A percentile compares a stretch with the other conserved stretches of the same genome.
These are phyloP conservation scores for Tubosaeta brunneosetosa DNA, from an alignment of 768 basidiomycete genomes.

Conservation along the genomic window DNA sequence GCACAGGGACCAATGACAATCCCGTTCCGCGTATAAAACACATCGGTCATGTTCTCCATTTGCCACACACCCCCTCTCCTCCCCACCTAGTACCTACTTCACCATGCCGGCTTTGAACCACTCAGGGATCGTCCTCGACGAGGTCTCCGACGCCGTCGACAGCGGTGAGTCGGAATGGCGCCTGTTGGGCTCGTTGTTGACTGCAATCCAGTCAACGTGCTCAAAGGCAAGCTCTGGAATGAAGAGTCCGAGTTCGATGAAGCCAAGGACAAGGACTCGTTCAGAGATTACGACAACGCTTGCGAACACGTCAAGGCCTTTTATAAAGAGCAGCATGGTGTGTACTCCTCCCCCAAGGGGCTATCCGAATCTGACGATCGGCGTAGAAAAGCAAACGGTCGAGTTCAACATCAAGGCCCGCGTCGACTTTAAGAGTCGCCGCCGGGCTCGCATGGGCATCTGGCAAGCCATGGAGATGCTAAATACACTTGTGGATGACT, in stretches of 20 bases:
- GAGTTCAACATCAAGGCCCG: conserved; percentile 79
- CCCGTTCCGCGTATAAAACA: conserved; percentile 19
- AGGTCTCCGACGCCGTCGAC: conserved; percentile 46
- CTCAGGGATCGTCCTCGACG: conserved; percentile 36
- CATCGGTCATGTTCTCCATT: background rate
- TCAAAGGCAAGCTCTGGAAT: conserved; percentile 60
- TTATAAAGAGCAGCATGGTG: conserved; percentile 77
- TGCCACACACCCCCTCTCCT: conserved; percentile 1
- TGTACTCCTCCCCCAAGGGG: background rate
- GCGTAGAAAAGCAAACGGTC: conserved; percentile 79
- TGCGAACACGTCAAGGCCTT: conserved; percentile 76
- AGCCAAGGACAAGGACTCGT: conserved; percentile 58
- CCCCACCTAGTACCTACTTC: background rate
- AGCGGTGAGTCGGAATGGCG: conserved; percentile 33
- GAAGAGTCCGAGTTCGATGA: conserved; percentile 53
- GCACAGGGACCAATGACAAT: conserved; percentile 7
- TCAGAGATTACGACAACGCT: conserved; percentile 70
- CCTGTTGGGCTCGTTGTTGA: background rate
- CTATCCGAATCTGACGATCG: background rate
- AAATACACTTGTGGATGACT: conserved; percentile 84
- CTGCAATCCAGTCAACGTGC: conserved; percentile 52
- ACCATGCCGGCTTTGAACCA: conserved; percentile 25
- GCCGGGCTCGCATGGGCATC: conserved; percentile 72
- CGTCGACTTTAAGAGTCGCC: conserved; percentile 62
- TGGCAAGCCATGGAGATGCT: conserved; percentile 88